A percentile compares a stretch with the other conserved stretches of the same genome.
Conservation (phyloP, 1,284 basidiomycete species). For the Rugosomyces carneus region DNA sequence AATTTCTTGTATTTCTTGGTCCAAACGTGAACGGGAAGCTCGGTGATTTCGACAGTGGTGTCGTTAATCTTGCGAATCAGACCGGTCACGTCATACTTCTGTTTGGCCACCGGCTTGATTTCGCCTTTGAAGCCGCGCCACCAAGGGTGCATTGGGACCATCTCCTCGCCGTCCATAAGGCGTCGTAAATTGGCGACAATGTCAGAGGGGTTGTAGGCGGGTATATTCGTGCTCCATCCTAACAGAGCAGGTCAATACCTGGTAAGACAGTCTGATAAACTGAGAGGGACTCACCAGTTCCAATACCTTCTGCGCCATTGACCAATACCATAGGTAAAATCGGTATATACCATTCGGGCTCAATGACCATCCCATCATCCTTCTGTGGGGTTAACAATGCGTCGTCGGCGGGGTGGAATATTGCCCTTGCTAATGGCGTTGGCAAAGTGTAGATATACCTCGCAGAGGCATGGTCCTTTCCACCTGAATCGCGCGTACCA, state of each 20-base stretch:
- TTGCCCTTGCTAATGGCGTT: slow-evolving; percentile 67
- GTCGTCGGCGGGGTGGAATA: slow-evolving; percentile 88
- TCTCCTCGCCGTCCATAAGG: slow-evolving; percentile 83
- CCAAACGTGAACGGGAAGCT: slow-evolving; percentile 95
- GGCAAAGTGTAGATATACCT: slow-evolving; percentile 96
- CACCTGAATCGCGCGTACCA: slow-evolving; percentile 87
- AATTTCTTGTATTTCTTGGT: slow-evolving; percentile 90
- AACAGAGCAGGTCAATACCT: not conserved
- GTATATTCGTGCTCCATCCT: slow-evolving; percentile 96
- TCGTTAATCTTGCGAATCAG: slow-evolving; percentile 76
- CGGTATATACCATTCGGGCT: slow-evolving; percentile 96
- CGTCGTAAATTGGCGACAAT: slow-evolving; percentile 86
- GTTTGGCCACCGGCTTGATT: slow-evolving; percentile 74
- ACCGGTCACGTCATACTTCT: slow-evolving; percentile 88
- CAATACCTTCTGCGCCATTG: slow-evolving; percentile 97
- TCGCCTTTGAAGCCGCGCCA: slow-evolving; percentile 93
- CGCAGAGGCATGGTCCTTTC: slow-evolving; percentile 93
- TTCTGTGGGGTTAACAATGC: slow-evolving; percentile 77
- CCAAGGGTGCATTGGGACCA: slow-evolving; percentile 90
- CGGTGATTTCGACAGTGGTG: slow-evolving; percentile 90
- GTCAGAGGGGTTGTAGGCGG: slow-evolving; percentile 91
- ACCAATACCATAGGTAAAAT: slow-evolving; percentile 85
- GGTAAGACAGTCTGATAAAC: not conserved
- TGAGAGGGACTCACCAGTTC: slow-evolving; percentile 62
- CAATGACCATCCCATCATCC: slow-evolving; percentile 87